Evolutionary conservation across 176 grass and related monocot genomes (phyloP).

Genomic region (Oryza coarctata): DNA sequence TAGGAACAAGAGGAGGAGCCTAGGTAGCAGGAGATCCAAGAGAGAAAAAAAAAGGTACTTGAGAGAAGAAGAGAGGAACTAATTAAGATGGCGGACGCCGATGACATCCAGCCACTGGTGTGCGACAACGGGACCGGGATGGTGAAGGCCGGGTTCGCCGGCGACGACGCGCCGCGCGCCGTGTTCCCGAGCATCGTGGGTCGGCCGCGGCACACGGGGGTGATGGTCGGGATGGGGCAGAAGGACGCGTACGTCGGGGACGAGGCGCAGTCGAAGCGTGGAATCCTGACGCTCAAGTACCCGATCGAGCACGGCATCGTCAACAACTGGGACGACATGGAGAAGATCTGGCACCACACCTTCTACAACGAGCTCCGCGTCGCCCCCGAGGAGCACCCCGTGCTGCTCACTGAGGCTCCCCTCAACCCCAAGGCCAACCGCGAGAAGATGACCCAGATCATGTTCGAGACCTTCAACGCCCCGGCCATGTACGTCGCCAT

Average conservation of each 20-base stretch:
- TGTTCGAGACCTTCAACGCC: slow-evolving; percentile 69
- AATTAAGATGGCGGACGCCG: slow-evolving; percentile 36
- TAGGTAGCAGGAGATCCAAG: too few species aligned
- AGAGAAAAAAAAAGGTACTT: background rate
- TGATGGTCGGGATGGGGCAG: slow-evolving; percentile 75
- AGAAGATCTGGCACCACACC: slow-evolving; percentile 74
- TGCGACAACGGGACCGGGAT: slow-evolving; percentile 58
- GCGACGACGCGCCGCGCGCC: slow-evolving; percentile 57
- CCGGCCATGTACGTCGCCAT: slow-evolving; percentile 74
- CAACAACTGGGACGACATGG: slow-evolving; percentile 79
- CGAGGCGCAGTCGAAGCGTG: slow-evolving; percentile 69
- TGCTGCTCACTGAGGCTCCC: slow-evolving; percentile 49
- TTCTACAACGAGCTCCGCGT: slow-evolving; percentile 75
- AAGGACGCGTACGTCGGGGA: slow-evolving; percentile 74
- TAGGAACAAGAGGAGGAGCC: too few species aligned
- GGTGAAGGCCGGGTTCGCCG: slow-evolving; percentile 70
- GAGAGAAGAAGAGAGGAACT: background rate
- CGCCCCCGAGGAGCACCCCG: slow-evolving; percentile 63
- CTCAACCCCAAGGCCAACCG: slow-evolving; percentile 72
- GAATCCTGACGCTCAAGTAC: slow-evolving; percentile 68
- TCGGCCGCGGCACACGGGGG: slow-evolving; percentile 61
- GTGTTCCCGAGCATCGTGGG: slow-evolving; percentile 69
- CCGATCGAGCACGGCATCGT: slow-evolving; percentile 73
- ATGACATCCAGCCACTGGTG: slow-evolving; percentile 57
- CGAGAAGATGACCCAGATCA: slow-evolving; percentile 82